Conservation (phyloP, 1,284 basidiomycete species). For the Cryptococcus wingfieldii region DNA sequence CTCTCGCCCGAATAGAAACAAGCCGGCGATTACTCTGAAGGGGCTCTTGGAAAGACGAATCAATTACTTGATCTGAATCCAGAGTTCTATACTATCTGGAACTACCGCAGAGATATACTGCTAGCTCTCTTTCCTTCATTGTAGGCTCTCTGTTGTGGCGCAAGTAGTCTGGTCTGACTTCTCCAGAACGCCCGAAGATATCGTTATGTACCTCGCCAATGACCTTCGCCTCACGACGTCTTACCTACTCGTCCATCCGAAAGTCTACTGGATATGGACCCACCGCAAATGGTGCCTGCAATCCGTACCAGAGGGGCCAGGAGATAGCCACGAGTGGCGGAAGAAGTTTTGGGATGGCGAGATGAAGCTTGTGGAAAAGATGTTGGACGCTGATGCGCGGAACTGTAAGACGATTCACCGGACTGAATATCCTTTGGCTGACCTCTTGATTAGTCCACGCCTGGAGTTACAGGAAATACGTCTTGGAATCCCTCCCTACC, state of each 20-base stretch:
- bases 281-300: conserved; percentile 90
- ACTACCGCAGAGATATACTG: conserved; percentile 76
- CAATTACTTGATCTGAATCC: conserved; percentile 74
- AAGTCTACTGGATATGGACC: conserved; percentile 97
- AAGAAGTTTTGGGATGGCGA: conserved; percentile 75
- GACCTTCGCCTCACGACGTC: conserved; percentile 77
- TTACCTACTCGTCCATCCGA: conserved; percentile 76
- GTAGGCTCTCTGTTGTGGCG: conserved; percentile 48
- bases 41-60: conserved; percentile 69
- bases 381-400: conserved; percentile 79
- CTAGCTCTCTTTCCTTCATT: conserved; percentile 64
- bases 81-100: conserved; percentile 91
- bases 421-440: too few relatives aligned
- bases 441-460: conserved; percentile 67
- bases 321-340: conserved; percentile 58
- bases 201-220: conserved; percentile 61
- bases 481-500: conserved; percentile 63
- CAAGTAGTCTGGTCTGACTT: not conserved
- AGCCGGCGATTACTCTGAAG: conserved; percentile 59
- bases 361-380: conserved; percentile 77
- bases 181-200: conserved; percentile 59
- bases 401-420: conserved; percentile 63
- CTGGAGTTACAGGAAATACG: conserved; percentile 85
- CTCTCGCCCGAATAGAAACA: conserved; percentile 57
- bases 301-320: conserved; percentile 68